These are phyloP conservation scores for Sphaerulina musiva DNA, from an alignment of 2,329 filamentous ascomycete species.

Conservation along the genomic window DNA sequence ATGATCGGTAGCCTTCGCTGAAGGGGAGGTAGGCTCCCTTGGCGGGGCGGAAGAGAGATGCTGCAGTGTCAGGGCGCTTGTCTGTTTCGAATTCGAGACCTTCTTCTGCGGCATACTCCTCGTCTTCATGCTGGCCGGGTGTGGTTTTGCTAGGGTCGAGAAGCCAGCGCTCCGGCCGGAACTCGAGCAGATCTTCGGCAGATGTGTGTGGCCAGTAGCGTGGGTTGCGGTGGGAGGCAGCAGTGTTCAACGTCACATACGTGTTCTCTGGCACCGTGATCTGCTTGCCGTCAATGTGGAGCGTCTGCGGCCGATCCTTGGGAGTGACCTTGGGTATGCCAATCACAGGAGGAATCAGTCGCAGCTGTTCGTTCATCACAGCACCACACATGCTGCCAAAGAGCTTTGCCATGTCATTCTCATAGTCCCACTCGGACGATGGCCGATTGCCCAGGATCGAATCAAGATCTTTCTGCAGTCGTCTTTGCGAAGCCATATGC, in stretches of 20 bases:
- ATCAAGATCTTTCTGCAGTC: conserved; percentile 64
- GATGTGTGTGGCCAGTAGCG: conserved; percentile 59
- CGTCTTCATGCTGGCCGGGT: conserved; percentile 28
- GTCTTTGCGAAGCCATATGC: conserved; percentile 56
- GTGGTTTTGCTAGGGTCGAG: conserved; percentile 26
- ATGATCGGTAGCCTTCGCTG: conserved; percentile 50
- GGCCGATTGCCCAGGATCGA: conserved; percentile 54
- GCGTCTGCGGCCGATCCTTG: conserved; percentile 44
- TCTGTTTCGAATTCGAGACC: conserved; percentile 46
- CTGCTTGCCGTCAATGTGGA: conserved; percentile 54
- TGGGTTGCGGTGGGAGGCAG: conserved; percentile 60
- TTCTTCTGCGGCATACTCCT: conserved; percentile 34
- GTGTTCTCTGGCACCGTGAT: conserved; percentile 53
- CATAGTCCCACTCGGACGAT: conserved; percentile 63
- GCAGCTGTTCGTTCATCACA: conserved; percentile 69
- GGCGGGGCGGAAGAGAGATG: conserved; percentile 53
- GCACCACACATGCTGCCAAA: conserved; percentile 66
- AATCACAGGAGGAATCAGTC: conserved; percentile 63
- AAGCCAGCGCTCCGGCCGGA: conserved; percentile 68
- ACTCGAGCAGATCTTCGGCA: conserved; percentile 58
- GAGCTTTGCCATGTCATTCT: conserved; percentile 57
- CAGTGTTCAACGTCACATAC: conserved; percentile 51
- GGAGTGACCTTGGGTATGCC: conserved; percentile 62
- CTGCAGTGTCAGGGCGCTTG: conserved; percentile 53
- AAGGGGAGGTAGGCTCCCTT: conserved; percentile 52